Evolutionary conservation across 2,329 filamentous ascomycete species (phyloP), one percentile per base, ranked within the genome.

Genomic region (Claviceps pazoutovae): DNA sequence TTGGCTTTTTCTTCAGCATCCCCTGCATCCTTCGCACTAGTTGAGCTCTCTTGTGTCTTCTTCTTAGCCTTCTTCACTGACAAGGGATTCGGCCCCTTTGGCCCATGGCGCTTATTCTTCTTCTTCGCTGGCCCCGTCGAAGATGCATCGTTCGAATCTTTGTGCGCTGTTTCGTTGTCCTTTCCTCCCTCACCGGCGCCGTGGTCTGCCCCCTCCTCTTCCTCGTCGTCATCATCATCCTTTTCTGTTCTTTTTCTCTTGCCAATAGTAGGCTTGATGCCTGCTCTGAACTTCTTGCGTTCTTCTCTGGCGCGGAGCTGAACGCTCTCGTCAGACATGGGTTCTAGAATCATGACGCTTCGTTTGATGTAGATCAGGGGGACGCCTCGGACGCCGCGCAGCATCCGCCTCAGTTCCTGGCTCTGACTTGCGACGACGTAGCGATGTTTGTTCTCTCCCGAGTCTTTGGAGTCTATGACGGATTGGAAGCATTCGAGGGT

Each of bases 341-440:
- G 84, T 66, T 86, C 80, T 49, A 73, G 61, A 46, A 73, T 71
- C 79, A 91, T 86, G 51, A 94, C 86, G 55, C 83, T 86, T 52
- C 85, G 74, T 57, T 82, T 82, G 57, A 91, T 84, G 64, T 91
- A 91, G 46, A 93, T 78, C 55, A 91, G 65, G 19, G 87, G 87
- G 48, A 88, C 83, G 19, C 85, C 86, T 23, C 79, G 75, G 19
- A 90, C 74, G n/a, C 67, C 68, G 49, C 86, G 75, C 70, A 91
- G 74, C 57, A 72, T 70, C 46, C 75, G 73, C 57, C 86, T 71
- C 46, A 87, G 74, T 43, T 80, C 77, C 23, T 73, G 66, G 56
- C 84, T 83, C 66, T 91, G 86, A 55, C 79, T 84, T 8, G 86
- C 86, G 19, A 91, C 82, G 13, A 88, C 79, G 62, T 91, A 91